Conservation (phyloP, 768 basidiomycete species). For the Calvatia gigantea region DNA sequence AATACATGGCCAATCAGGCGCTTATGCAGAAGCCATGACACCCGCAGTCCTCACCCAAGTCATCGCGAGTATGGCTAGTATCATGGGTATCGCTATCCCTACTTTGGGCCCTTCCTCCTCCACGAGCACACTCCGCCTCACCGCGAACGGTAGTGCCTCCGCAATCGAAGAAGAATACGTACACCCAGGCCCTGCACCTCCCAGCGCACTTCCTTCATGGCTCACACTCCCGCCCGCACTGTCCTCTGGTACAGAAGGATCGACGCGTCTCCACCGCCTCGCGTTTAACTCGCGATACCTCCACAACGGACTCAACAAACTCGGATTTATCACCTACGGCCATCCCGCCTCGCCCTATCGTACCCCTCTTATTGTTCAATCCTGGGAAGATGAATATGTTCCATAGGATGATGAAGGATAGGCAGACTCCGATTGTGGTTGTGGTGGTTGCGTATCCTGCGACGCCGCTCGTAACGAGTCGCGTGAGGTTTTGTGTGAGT, state of each 20-base stretch:
- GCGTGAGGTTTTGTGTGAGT: slow-evolving; percentile 92
- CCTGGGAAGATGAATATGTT: slow-evolving; percentile 94
- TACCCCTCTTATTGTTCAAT: slow-evolving; percentile 89
- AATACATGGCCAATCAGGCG: slow-evolving; percentile 71
- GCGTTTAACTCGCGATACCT: slow-evolving; percentile 97
- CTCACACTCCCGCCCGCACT: slow-evolving; percentile 68
- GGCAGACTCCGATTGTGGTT: slow-evolving; percentile 77
- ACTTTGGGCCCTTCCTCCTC: slow-evolving; percentile 29
- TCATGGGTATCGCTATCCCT: slow-evolving; percentile 77
- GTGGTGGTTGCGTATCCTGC: slow-evolving; percentile 92
- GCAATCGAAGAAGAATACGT: slow-evolving; percentile 31
- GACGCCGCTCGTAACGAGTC: slow-evolving; percentile 81
- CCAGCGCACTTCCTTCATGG: slow-evolving; percentile 71
- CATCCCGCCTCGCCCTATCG: slow-evolving; percentile 88
- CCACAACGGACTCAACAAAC: slow-evolving; percentile 75
- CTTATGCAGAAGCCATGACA: slow-evolving; percentile 88
- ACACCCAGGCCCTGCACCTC: slow-evolving; percentile 70
- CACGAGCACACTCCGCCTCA: slow-evolving; percentile 20
- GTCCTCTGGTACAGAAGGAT: slow-evolving; percentile 82
- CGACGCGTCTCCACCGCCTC: slow-evolving; percentile 75
- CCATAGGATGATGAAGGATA: slow-evolving; percentile 81
- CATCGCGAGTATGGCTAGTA: slow-evolving; percentile 89
- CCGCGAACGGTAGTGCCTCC: slow-evolving; percentile 14
- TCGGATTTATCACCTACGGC: slow-evolving; percentile 97
- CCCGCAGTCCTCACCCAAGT: slow-evolving; percentile 92